phyloP scores from a whole-genome alignment of 2,329 filamentous ascomycete genomes.

The Thielaviopsis ethacetica region DNA sequence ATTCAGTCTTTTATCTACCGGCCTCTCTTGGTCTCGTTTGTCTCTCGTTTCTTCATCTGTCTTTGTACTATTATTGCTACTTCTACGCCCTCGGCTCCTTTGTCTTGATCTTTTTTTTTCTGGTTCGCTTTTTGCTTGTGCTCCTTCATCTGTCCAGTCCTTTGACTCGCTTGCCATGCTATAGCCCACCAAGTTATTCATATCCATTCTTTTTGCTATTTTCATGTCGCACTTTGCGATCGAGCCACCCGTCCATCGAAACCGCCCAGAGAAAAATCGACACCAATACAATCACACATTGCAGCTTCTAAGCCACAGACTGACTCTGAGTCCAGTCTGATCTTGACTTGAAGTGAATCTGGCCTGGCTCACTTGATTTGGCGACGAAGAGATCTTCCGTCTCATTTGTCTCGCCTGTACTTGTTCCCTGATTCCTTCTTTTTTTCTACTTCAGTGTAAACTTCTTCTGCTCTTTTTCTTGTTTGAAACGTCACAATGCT shows the following conservation, averaged over 20 bases:
- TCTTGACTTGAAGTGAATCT: neutral
- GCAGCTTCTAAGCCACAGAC: neutral
- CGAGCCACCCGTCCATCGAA: neutral
- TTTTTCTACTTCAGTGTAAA: neutral
- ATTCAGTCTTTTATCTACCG: neutral
- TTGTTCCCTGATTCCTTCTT: neutral
- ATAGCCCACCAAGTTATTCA: neutral
- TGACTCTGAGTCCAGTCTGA: neutral
- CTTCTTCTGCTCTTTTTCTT: neutral
- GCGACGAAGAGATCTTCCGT: too few relatives aligned
- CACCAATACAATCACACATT: neutral
- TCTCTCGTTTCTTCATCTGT: neutral
- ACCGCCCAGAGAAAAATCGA: neutral
- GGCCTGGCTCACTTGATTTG: neutral
- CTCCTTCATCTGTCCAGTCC: neutral
- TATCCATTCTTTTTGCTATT: neutral
- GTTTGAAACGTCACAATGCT: neutral
- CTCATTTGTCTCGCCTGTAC: neutral
- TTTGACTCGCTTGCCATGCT: too few relatives aligned
- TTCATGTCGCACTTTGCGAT: neutral
- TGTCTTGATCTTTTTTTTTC: neutral
- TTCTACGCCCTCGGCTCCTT: neutral
- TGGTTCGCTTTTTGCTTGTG: neutral
- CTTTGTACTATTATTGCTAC: neutral
- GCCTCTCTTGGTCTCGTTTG: neutral